phyloP scores from a whole-genome alignment of 1,284 basidiomycete genomes.

The Ustilago vetiveriae region DNA sequence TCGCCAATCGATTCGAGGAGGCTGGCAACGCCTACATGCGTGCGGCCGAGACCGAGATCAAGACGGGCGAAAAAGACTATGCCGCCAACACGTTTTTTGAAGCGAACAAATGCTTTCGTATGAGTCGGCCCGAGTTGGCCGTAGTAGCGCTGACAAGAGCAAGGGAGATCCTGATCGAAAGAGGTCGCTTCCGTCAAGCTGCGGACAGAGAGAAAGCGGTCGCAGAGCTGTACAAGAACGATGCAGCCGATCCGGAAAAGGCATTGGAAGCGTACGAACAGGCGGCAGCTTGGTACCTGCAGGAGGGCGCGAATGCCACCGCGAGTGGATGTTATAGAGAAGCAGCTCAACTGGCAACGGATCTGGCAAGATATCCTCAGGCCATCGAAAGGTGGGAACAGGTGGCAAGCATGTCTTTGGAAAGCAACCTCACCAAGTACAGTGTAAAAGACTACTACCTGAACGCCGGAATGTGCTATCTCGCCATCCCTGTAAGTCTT shows the following conservation, averaged over 20 bases:
- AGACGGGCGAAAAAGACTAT: conserved; percentile 63
- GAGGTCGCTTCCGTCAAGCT: conserved; percentile 93
- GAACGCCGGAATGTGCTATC: conserved; percentile 83
- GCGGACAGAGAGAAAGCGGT: conserved; percentile 91
- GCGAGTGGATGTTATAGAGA: conserved; percentile 96
- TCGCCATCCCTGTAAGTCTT: conserved; percentile 81
- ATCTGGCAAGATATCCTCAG: conserved; percentile 82
- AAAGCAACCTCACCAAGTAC: conserved; percentile 90
- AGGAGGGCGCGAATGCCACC: conserved; percentile 94
- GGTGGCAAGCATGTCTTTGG: conserved; percentile 86
- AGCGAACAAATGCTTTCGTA: conserved; percentile 65
- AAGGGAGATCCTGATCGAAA: conserved; percentile 81
- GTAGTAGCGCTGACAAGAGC: conserved; percentile 88
- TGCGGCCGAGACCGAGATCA: conserved; percentile 64
- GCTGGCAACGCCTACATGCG: conserved; percentile 75
- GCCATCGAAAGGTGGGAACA: conserved; percentile 90
- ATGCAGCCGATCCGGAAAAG: conserved; percentile 75
- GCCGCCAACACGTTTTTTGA: conserved; percentile 66
- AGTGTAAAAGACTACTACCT: conserved; percentile 99
- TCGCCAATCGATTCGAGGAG: conserved; percentile 89
- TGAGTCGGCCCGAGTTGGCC: conserved; percentile 72
- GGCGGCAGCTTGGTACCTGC: conserved; percentile 96
- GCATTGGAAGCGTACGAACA: conserved; percentile 91
- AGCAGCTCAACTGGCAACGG: conserved; percentile 91
- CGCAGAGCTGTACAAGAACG: conserved; percentile 86